Evolutionary conservation across 2,329 filamentous ascomycete species (phyloP).

Genomic region (Sporothrix dimorphospora): DNA sequence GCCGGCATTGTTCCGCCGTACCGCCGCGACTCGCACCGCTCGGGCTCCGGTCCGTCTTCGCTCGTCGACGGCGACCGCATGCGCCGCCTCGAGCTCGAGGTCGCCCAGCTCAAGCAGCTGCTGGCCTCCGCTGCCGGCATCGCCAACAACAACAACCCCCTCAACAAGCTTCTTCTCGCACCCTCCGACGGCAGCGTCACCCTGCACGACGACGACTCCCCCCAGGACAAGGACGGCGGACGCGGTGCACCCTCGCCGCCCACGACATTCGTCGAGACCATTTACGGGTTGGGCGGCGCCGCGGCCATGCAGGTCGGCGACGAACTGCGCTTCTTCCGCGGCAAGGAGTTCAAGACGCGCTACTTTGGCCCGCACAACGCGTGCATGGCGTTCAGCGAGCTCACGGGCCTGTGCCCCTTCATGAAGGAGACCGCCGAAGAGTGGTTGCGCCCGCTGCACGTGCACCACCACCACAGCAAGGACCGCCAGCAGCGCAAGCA

Average conservation of each 20-base stretch:
- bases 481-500: conserved; percentile 58
- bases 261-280: conserved; percentile 38
- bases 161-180: conserved; percentile 25
- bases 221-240: conserved; percentile 34
- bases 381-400: conserved; percentile 62
- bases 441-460: conserved; percentile 61
- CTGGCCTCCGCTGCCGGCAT: conserved; percentile 39
- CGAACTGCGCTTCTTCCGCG: conserved; percentile 61
- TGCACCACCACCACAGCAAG: conserved; percentile 58
- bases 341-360: conserved; percentile 62
- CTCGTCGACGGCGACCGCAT: conserved; percentile 58
- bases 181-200: conserved; percentile 37
- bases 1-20: conserved; percentile 39
- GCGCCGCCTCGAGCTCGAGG: conserved; percentile 61
- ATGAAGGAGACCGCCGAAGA: conserved; percentile 66
- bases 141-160: not conserved
- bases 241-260: conserved; percentile 34
- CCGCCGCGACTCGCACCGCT: conserved; percentile 42
- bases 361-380: conserved; percentile 65
- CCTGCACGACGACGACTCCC: conserved; percentile 35
- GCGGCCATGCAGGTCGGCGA: conserved; percentile 43
- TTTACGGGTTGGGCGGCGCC: conserved; percentile 44
- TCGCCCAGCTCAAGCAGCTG: conserved; percentile 58
- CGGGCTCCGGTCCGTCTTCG: conserved; percentile 18
- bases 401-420: conserved; percentile 61